Base-by-base conservation (phyloP, 192 early-diverging fungal species). In the Entomortierella lignicola region DNA sequence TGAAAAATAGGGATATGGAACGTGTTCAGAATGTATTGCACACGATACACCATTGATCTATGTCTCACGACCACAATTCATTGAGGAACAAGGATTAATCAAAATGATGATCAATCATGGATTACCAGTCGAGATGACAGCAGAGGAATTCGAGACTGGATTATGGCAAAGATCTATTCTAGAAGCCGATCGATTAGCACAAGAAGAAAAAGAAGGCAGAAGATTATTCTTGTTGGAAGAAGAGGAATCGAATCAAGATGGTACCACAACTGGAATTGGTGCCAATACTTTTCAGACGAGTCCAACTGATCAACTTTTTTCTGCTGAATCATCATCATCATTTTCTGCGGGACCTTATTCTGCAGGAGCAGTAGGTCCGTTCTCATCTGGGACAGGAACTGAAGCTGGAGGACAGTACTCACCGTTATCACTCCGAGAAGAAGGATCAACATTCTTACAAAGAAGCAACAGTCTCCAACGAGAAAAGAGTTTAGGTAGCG, bases 1-100 rank as follows among this genome's bases (percentile, higher is more conserved):
- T 23, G 37, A n/a, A n/a, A n/a, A n/a, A n/a, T 73, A 84, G 83
- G 89, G 89, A 20, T 90, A 89, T 69, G 89, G 89, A 29, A 89
- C 89, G 0, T 90, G 89, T 47, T 85, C 84, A 12, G 89, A 90
- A 72, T 88, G 87, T 64, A 88, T 88, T 23, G 86, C 84, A n/a
- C 87, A 88, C 51, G 53, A 63, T 10, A 87, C 80, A 13, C 85
- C 89, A 4, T 81, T 90, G 50, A 81, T 90, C 18, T 90, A 88
- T 57, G 87, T 90, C 11, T 73, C 89, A 26, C 66, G 89, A 67
- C 85, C 88, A 6, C 88, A 89, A 52, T 90, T 90, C 62, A 83
- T 86, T 26, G 89, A 91, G 42, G 88, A 91, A 61, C 66, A 72
- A 30, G 89, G 89, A 1, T 53, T 90, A 30, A 64, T 77, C 41